Conservation (phyloP, 2,329 filamentous ascomycete genomes). For the Fusarium denticulatum region DNA sequence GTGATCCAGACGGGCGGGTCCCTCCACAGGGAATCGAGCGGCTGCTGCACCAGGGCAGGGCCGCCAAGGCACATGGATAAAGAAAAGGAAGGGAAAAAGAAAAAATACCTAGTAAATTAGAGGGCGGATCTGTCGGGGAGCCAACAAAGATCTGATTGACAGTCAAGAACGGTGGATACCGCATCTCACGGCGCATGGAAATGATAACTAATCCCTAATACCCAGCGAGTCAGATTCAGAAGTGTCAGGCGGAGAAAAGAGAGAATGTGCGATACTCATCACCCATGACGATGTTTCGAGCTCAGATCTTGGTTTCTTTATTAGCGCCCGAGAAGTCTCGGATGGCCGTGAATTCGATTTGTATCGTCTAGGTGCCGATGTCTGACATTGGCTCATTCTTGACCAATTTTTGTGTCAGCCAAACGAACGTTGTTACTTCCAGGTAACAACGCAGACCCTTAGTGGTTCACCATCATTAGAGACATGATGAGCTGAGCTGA, state of each 20-base stretch:
- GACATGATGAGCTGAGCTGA: background rate
- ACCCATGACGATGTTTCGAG: slow-evolving; percentile 21
- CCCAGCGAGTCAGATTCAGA: background rate
- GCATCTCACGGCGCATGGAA: background rate
- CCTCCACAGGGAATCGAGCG: slow-evolving; percentile 32
- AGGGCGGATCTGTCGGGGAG: slow-evolving; percentile 6
- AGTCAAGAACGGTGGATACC: slow-evolving; percentile 6
- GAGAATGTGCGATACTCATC: slow-evolving; percentile 2
- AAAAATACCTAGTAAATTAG: background rate
- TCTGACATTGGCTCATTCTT: background rate
- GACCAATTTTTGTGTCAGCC: background rate
- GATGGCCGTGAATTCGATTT: slow-evolving; percentile 15
- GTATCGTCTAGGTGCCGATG: slow-evolving; percentile 10
- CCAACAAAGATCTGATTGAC: slow-evolving; percentile 18
- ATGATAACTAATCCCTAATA: background rate
- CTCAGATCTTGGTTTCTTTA: slow-evolving; percentile 23
- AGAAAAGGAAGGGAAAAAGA: background rate
- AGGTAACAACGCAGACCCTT: slow-evolving; percentile 6
- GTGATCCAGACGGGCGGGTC: slow-evolving; percentile 35
- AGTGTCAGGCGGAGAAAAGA: background rate
- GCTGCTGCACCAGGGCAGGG: slow-evolving; percentile 16
- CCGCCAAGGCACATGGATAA: slow-evolving; percentile 4
- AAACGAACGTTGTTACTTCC: background rate
- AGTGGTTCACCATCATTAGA: slow-evolving; percentile 1
- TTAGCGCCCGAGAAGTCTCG: slow-evolving; percentile 33